Evolutionary conservation across 2,329 filamentous ascomycete species (phyloP), one percentile per base, ranked within the genome.

Genomic region (Aureobasidium sp.): DNA sequence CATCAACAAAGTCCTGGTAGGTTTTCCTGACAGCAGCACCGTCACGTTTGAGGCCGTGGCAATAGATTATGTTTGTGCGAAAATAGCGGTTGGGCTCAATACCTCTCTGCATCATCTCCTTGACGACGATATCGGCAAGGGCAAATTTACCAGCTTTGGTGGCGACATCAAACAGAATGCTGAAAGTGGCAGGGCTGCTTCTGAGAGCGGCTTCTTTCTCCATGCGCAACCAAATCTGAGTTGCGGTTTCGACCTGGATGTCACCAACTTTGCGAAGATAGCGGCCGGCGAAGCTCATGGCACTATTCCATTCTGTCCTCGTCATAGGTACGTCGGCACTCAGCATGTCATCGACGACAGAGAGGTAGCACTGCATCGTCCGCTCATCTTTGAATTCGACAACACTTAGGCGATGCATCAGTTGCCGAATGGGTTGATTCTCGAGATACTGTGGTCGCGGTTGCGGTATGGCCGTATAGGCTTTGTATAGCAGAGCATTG

Each of bases 141-240:
- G 80, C 79, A 66, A 89, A 96, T 70, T 95, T 94, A 42, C 89
- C 89, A 0, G 90, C 85, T 73, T 94, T 95, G 67, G 90, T 84
- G 1, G 94, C 91, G 12, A 91, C 83, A 70, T 97, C 89, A 68
- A 96, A 97, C 14, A 99, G 81, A 50, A 97, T 88, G 70, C 94
- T 96, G 74, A 99, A 95, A 0, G 93, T 96, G n/a, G 91, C 87
- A 53, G 85, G 81, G 67, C 88, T 89, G 39, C 83, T 86, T 66
- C 77, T 76, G 15, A 91, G 73, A 1, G 83, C 81, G 1, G 86
- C 85, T 5, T 84, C 77, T 50, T 83, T 80, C 73, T 99, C 94
- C 91, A 97, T 97, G 68, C 94, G 86, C 66, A 84, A 85, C 92
- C 93, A 99, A 27, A 95, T 75, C 52, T 85, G 82, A 49, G 99